These are phyloP conservation scores for Mesotaenium endlicherianum DNA, from an alignment of 139 green algal genomes.

Conservation along the genomic window DNA sequence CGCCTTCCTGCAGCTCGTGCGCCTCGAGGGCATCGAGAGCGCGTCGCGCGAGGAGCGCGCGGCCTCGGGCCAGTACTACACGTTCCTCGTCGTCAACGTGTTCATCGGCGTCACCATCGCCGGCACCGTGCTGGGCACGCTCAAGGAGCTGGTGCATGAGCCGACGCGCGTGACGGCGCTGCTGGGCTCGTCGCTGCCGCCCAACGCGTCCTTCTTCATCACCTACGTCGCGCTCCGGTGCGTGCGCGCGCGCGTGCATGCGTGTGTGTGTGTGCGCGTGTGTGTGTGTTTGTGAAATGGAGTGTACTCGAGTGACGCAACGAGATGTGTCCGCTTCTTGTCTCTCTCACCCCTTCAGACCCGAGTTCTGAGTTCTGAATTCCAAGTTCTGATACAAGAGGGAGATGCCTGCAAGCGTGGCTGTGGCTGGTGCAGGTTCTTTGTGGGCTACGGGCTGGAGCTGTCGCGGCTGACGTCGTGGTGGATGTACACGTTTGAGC, in stretches of 20 bases:
- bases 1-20: conserved; percentile 19
- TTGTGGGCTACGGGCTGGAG: conserved; percentile 33
- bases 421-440: not conserved
- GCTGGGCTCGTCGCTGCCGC: conserved; percentile 27
- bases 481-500: conserved; percentile 16
- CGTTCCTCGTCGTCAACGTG: conserved; percentile 51
- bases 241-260: not conserved
- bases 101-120: conserved; percentile 47
- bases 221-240: conserved; percentile 45
- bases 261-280: too few relatives aligned
- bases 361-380: too few relatives aligned
- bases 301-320: too few relatives aligned
- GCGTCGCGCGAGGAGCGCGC: not conserved
- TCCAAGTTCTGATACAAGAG: too few relatives aligned
- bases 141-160: conserved; percentile 36
- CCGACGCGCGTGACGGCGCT: conserved; percentile 21
- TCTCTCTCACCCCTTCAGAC: too few relatives aligned
- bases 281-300: too few relatives aligned
- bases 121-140: conserved; percentile 14
- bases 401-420: not conserved
- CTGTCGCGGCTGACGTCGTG: conserved; percentile 17
- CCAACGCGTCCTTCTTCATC: conserved; percentile 50
- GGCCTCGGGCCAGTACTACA: conserved; percentile 26
- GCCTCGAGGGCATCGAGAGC: conserved; percentile 19
- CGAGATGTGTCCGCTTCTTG: too few relatives aligned